These are phyloP conservation scores for Phytophthora sansomeana DNA, from an alignment of 352 stramenopile species.

Conservation along the genomic window DNA sequence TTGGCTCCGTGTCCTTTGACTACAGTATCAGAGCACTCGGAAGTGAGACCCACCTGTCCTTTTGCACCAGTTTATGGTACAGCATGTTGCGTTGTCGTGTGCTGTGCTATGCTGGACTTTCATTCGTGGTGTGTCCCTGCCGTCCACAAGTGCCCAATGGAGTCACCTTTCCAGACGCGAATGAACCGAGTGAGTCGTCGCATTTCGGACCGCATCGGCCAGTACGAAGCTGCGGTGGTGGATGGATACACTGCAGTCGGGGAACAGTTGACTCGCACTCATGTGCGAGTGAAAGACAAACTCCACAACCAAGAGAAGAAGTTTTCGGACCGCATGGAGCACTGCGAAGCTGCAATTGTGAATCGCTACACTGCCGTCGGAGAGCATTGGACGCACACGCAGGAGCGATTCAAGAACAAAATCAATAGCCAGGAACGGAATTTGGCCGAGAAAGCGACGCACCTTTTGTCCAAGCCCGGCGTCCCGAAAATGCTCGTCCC, in stretches of 20 bases:
- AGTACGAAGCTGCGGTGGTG: conserved; percentile 25
- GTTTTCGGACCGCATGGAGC: conserved; percentile 16
- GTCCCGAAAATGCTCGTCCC: conserved; percentile 21
- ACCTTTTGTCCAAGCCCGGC: conserved; percentile 23
- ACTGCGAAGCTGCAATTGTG: conserved; percentile 22
- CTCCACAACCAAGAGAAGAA: conserved; percentile 26
- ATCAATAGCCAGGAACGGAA: conserved; percentile 26
- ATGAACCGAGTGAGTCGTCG: conserved; percentile 13
- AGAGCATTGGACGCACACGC: conserved; percentile 14
- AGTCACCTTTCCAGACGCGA: conserved; percentile 15
- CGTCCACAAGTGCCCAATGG: conserved; percentile 1
- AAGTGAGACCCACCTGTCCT: not conserved
- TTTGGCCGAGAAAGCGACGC: conserved; percentile 16
- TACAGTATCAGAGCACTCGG: not conserved
- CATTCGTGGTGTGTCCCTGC: conserved; percentile 18
- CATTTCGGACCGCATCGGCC: conserved; percentile 26
- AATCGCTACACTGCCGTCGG: conserved; percentile 7
- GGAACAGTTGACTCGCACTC: conserved; percentile 19
- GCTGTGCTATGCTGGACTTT: conserved; percentile 18
- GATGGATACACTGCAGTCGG: conserved; percentile 22
- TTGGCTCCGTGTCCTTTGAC: not conserved
- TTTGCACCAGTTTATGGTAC: conserved; percentile 15
- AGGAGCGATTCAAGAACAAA: conserved; percentile 19
- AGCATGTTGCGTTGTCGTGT: conserved; percentile 21
- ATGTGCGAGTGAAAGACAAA: conserved; percentile 14